phyloP scores from a whole-genome alignment of 2,329 filamentous ascomycete species.

The Celoporthe dispersa region DNA sequence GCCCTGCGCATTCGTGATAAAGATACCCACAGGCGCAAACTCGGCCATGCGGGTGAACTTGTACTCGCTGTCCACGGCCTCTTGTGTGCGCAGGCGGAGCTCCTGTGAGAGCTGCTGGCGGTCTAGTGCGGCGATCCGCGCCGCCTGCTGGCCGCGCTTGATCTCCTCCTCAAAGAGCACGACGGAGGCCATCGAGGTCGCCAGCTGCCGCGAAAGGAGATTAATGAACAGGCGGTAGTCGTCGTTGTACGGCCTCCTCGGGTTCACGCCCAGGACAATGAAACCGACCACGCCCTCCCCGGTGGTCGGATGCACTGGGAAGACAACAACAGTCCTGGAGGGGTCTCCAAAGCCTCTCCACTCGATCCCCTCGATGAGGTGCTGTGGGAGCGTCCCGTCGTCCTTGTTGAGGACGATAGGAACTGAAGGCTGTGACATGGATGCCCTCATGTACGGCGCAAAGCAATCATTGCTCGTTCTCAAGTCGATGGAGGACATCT shows the following conservation, averaged over 20 bases:
- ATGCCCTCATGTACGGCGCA: conserved; percentile 74
- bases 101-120: conserved; percentile 78
- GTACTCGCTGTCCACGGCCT: conserved; percentile 71
- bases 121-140: conserved; percentile 74
- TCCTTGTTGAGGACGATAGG: conserved; percentile 72
- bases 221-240: conserved; percentile 81
- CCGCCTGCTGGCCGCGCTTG: conserved; percentile 72
- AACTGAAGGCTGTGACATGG: conserved; percentile 67
- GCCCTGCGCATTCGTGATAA: conserved; percentile 75
- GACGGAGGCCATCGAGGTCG: conserved; percentile 79
- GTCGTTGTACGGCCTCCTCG: conserved; percentile 76
- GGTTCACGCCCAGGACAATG: conserved; percentile 78
- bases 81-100: conserved; percentile 66
- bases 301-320: conserved; percentile 77
- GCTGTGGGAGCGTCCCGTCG: conserved; percentile 65
- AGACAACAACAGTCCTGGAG: conserved; percentile 72
- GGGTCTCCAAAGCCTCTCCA: conserved; percentile 74
- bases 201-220: conserved; percentile 74
- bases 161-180: conserved; percentile 86
- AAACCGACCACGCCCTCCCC: conserved; percentile 77
- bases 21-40: conserved; percentile 82
- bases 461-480: conserved; percentile 73
- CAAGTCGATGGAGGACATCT: conserved; percentile 68
- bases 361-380: conserved; percentile 68
- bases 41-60: conserved; percentile 85